These are phyloP conservation scores for Jatropha podagrica DNA, from an alignment of 441 rosid species.

Conservation along the genomic window DNA sequence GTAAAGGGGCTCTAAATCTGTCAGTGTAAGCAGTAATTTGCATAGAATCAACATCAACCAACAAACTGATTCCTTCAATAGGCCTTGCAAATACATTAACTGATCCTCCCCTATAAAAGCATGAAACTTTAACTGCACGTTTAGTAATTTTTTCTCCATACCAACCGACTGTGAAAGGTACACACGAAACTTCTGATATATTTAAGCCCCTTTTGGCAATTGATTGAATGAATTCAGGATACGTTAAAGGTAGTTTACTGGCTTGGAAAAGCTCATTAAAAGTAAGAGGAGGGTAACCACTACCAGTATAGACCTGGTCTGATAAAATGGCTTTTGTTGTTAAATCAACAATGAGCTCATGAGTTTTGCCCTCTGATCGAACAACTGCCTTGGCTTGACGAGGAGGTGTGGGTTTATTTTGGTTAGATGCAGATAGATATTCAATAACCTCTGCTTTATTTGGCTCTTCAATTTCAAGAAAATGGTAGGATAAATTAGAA, in stretches of 20 bases:
- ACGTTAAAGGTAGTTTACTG: conserved; percentile 46
- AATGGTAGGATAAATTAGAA: conserved; percentile 63
- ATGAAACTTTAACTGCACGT: conserved; percentile 50
- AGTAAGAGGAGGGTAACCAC: conserved; percentile 67
- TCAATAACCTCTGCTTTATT: conserved; percentile 52
- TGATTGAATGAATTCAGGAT: conserved; percentile 49
- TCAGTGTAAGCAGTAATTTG: conserved; percentile 47
- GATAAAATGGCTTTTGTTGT: conserved; percentile 30
- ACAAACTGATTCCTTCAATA: conserved; percentile 61
- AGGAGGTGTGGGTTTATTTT: conserved; percentile 22
- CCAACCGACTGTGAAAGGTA: conserved; percentile 74
- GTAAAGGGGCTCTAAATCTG: conserved; percentile 50
- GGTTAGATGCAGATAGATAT: conserved; percentile 41
- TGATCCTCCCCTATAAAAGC: conserved; percentile 63
- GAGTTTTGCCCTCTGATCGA: conserved; percentile 53
- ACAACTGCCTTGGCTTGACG: conserved; percentile 61
- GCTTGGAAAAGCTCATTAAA: conserved; percentile 55
- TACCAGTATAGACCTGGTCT: conserved; percentile 45
- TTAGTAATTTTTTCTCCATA: conserved; percentile 54
- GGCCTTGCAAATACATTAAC: conserved; percentile 76
- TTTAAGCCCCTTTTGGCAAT: conserved; percentile 45
- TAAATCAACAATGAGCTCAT: conserved; percentile 56
- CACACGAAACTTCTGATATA: conserved; percentile 66
- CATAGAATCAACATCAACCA: conserved; percentile 73
- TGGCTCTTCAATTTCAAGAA: conserved; percentile 74